These are phyloP conservation scores for Vigna unguiculata DNA, from an alignment of 306 rosid genomes.

Conservation along the genomic window DNA sequence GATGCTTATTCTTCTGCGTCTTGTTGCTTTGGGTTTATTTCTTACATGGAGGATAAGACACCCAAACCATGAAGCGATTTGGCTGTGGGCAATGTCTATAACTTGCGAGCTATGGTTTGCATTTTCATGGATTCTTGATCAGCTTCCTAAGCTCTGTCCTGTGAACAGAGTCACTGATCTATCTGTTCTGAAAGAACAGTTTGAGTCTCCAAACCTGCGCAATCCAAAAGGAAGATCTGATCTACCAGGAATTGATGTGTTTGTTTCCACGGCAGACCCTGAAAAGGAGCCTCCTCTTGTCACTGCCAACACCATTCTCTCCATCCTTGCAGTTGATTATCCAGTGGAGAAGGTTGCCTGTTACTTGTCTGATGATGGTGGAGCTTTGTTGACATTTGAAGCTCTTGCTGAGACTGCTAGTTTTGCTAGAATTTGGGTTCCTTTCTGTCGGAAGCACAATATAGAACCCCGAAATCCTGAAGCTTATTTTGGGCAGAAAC, in stretches of 20 bases:
- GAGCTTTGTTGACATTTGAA: conserved; percentile 80
- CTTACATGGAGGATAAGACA: conserved; percentile 87
- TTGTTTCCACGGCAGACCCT: conserved; percentile 89
- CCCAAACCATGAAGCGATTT: conserved; percentile 80
- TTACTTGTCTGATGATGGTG: conserved; percentile 91
- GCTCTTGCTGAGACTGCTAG: conserved; percentile 92
- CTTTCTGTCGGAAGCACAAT: conserved; percentile 76
- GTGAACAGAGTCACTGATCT: conserved; percentile 83
- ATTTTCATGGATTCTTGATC: conserved; percentile 84
- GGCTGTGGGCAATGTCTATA: conserved; percentile 89
- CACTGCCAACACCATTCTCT: conserved; percentile 85
- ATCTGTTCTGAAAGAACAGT: conserved; percentile 69
- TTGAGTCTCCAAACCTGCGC: conserved; percentile 78
- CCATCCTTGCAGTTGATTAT: conserved; percentile 83
- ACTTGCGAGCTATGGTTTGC: conserved; percentile 91
- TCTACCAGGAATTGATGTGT: conserved; percentile 85
- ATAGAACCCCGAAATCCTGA: conserved; percentile 88
- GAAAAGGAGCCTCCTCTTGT: conserved; percentile 94
- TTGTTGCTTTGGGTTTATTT: conserved; percentile 74
- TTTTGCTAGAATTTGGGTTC: conserved; percentile 82
- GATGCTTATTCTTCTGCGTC: conserved; percentile 67
- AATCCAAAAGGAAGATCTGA: conserved; percentile 88
- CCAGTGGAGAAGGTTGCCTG: conserved; percentile 88
- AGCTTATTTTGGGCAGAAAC: conserved; percentile 83
- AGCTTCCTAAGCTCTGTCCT: conserved; percentile 88